Conservation (phyloP, 306 rosid genomes). For the Carpinus viminea region DNA sequence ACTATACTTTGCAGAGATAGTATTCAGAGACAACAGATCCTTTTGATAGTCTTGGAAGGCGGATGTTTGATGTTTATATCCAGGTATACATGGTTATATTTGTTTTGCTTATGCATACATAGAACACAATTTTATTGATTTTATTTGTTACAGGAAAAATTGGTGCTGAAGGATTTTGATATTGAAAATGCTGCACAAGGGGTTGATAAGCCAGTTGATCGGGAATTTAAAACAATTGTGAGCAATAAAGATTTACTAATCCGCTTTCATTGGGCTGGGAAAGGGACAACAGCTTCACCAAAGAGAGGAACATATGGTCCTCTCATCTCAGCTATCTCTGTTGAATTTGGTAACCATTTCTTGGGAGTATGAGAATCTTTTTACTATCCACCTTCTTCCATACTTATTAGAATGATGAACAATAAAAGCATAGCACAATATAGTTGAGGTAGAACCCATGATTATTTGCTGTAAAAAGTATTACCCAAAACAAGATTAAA, state of each 20-base stretch:
- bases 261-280: slow-evolving; percentile 69
- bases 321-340: slow-evolving; percentile 61
- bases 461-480: too few species aligned
- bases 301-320: slow-evolving; percentile 57
- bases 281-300: slow-evolving; percentile 60
- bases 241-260: slow-evolving; percentile 37
- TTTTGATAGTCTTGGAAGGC: slow-evolving; percentile 56
- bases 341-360: slow-evolving; percentile 49
- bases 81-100: slow-evolving; percentile 39
- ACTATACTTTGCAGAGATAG: slow-evolving; percentile 61
- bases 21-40: slow-evolving; percentile 48
- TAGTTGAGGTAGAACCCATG: too few species aligned
- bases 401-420: too few species aligned
- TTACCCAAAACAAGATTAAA: too few species aligned
- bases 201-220: slow-evolving; percentile 36
- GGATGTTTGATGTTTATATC: slow-evolving; percentile 57
- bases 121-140: slow-evolving; percentile 19
- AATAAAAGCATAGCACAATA: too few species aligned
- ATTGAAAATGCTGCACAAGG: slow-evolving; percentile 44
- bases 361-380: too few species aligned
- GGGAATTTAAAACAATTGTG: slow-evolving; percentile 37
- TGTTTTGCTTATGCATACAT: too few species aligned
- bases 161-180: slow-evolving; percentile 47
- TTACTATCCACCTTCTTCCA: too few species aligned
- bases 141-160: slow-evolving; percentile 39